Conservation (phyloP, 2,329 filamentous ascomycete genomes). For the Pseudohalonectria lignicola region DNA sequence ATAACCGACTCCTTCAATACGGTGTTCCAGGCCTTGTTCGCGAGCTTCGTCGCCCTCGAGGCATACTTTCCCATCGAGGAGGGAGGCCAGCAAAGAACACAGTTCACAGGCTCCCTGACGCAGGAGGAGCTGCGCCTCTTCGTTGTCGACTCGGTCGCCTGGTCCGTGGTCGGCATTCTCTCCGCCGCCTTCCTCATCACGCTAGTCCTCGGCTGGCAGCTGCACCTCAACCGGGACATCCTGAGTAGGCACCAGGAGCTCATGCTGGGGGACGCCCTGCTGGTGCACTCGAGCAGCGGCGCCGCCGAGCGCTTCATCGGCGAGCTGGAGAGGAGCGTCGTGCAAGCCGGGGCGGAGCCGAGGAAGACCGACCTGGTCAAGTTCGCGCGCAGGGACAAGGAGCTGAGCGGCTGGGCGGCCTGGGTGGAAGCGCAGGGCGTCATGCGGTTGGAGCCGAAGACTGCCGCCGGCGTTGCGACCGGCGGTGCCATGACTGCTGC, state of each 20-base stretch:
- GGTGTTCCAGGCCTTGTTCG: not conserved
- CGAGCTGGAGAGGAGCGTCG: not conserved
- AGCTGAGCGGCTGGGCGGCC: not conserved
- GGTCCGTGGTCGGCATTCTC: not conserved
- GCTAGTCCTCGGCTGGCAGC: not conserved
- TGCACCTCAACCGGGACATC: not conserved
- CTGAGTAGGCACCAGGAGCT: not conserved
- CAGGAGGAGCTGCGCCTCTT: not conserved
- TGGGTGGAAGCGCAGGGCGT: not conserved
- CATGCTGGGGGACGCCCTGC: not conserved
- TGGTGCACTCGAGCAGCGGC: not conserved
- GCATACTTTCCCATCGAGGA: not conserved
- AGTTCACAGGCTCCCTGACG: too few species aligned
- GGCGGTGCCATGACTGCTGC: too few species aligned
- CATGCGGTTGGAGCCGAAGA: not conserved
- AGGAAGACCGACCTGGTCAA: not conserved
- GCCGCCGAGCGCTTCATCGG: not conserved
- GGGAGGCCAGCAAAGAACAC: not conserved
- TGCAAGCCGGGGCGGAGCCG: too few species aligned
- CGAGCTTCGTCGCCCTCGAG: not conserved
- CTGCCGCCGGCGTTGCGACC: too few species aligned
- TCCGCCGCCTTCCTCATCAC: not conserved
- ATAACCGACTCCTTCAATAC: not conserved
- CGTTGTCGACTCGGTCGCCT: not conserved
- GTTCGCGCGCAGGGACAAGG: not conserved